These are phyloP conservation scores for Vicia faba DNA, from an alignment of 306 rosid species.

Conservation along the genomic window DNA sequence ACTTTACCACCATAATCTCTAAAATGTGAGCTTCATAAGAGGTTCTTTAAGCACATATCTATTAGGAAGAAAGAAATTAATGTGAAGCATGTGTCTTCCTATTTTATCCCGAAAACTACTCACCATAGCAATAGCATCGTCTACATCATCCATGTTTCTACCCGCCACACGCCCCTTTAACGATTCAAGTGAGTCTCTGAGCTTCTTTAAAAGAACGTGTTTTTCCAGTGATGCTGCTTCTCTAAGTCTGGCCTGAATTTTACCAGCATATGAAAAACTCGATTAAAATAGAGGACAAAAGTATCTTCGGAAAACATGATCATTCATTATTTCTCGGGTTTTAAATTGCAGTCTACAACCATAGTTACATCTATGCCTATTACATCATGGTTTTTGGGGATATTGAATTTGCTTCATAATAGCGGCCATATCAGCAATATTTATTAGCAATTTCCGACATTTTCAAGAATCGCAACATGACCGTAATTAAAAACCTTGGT, in stretches of 20 bases:
- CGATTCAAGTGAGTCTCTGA: constrained; percentile 88
- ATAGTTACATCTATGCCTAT: neutral
- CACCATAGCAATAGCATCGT: constrained; percentile 94
- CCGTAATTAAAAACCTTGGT: neutral
- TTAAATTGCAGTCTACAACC: neutral
- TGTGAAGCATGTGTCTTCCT: constrained; percentile 4
- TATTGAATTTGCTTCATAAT: neutral
- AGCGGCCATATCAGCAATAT: neutral
- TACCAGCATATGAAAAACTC: constrained; percentile 35
- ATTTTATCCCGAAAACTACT: constrained; percentile 25
- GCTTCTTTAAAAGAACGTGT: constrained; percentile 93
- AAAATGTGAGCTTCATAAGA: neutral
- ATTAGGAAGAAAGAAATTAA: constrained; percentile 25
- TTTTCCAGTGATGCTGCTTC: constrained; percentile 95
- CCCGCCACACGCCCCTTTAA: constrained; percentile 88
- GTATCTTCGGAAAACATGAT: constrained; percentile 21
- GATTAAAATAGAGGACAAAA: constrained; percentile 31
- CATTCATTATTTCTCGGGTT: constrained; percentile 2
- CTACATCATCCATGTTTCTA: constrained; percentile 93
- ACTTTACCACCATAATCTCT: neutral
- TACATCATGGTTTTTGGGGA: neutral
- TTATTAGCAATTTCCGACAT: neutral
- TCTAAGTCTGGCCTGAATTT: constrained; percentile 84
- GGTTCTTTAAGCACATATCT: constrained; percentile 10
- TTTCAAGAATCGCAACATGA: neutral